phyloP scores from a whole-genome alignment of 345 rosid genomes.

The Bruguiera gymnorhiza region DNA sequence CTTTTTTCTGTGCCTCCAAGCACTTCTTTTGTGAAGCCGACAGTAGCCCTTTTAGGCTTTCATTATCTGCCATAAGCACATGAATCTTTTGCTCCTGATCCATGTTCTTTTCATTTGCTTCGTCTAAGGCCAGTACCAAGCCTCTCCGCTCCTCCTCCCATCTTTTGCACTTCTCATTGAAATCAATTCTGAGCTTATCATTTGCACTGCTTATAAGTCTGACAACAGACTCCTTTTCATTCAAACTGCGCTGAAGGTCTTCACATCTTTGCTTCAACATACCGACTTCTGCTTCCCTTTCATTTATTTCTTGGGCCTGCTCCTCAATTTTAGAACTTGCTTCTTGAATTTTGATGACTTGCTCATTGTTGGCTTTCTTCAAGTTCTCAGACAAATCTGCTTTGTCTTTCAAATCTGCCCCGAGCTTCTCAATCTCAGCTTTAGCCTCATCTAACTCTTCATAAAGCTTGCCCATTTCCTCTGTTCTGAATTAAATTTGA shows the following conservation, averaged over 20 bases:
- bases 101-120: constrained; percentile 9
- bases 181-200: constrained; percentile 3
- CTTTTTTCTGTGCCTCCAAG: neutral
- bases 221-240: constrained; percentile 6
- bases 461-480: constrained; percentile 45
- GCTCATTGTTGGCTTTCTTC: constrained; percentile 44
- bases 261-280: constrained; percentile 2
- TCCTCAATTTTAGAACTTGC: constrained; percentile 40
- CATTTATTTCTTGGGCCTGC: constrained; percentile 37
- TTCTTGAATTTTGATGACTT: constrained; percentile 36
- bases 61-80: constrained; percentile 4
- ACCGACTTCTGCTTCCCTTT: constrained; percentile 16
- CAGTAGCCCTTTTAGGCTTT: neutral
- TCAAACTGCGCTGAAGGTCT: neutral
- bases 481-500: constrained; percentile 1
- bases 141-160: constrained; percentile 3
- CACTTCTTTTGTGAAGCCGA: neutral
- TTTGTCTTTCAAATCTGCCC: constrained; percentile 40
- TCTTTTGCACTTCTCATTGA: neutral
- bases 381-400: constrained; percentile 42
- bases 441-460: constrained; percentile 64
- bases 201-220: neutral
- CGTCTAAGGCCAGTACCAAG: constrained; percentile 5
- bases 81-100: constrained; percentile 10
- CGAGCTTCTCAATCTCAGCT: constrained; percentile 55